Conservation (phyloP, 2,329 filamentous ascomycete species). For the Lachnellula occidentalis region DNA sequence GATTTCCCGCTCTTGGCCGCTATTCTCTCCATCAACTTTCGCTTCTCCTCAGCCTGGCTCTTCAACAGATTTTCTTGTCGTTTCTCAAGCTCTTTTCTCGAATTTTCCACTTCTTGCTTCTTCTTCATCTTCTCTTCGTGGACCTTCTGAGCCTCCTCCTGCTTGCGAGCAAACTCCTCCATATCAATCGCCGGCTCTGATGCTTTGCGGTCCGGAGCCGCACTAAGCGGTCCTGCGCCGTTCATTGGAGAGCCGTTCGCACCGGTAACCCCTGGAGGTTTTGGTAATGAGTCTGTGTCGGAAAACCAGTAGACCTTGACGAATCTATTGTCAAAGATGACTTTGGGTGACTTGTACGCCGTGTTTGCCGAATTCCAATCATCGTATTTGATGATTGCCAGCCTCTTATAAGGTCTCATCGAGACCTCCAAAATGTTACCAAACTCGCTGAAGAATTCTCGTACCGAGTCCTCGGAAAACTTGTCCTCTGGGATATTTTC, state of each 20-base stretch:
- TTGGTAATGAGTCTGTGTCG: conserved; percentile 37
- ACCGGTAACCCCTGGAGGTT: conserved; percentile 25
- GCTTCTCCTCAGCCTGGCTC: conserved; percentile 60
- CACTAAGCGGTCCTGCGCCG: conserved; percentile 19
- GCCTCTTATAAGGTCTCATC: conserved; percentile 59
- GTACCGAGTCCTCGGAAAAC: conserved; percentile 59
- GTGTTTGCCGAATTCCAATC: conserved; percentile 60
- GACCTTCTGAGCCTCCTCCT: conserved; percentile 65
- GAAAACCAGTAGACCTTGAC: conserved; percentile 80
- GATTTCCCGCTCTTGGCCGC: conserved; percentile 43
- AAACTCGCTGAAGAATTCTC: conserved; percentile 66
- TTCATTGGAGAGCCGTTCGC: conserved; percentile 29
- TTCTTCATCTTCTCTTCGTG: conserved; percentile 61
- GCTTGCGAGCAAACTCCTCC: conserved; percentile 62
- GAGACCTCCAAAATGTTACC: conserved; percentile 59
- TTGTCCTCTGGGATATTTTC: conserved; percentile 72
- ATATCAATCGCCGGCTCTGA: conserved; percentile 54
- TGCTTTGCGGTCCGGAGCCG: conserved; percentile 18
- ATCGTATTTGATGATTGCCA: conserved; percentile 66
- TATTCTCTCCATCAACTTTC: conserved; percentile 56
- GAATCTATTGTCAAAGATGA: conserved; percentile 79
- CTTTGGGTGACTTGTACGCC: conserved; percentile 72
- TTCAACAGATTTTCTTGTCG: conserved; percentile 57
- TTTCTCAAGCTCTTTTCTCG: conserved; percentile 59
- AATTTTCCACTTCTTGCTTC: conserved; percentile 56